These are phyloP conservation scores for Vigna angularis DNA, from an alignment of 306 rosid genomes.

Conservation along the genomic window DNA sequence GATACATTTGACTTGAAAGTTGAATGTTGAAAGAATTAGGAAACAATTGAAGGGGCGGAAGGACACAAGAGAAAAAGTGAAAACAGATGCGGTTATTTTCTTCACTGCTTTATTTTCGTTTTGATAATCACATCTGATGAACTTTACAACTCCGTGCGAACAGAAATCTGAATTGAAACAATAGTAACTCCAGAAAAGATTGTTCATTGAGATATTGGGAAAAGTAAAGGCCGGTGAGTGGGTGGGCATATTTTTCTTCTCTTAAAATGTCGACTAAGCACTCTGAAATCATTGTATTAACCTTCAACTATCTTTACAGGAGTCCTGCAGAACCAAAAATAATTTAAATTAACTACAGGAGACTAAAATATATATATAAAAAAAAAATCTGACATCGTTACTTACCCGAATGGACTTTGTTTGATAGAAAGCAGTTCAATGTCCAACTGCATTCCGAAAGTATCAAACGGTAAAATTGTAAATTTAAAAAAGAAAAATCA, in stretches of 20 bases:
- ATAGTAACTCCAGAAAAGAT: not conserved
- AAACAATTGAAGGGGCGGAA: not conserved
- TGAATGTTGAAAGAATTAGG: slow-evolving; percentile 12
- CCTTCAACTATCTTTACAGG: slow-evolving; percentile 89
- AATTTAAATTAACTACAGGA: slow-evolving; percentile 38
- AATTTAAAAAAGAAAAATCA: slow-evolving; percentile 16
- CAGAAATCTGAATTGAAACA: not conserved
- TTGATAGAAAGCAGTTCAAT: slow-evolving; percentile 88
- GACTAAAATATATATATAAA: not conserved
- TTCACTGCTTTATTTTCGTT: not conserved
- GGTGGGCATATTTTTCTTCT: slow-evolving; percentile 18
- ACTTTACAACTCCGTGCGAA: slow-evolving; percentile 1
- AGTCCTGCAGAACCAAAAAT: slow-evolving; percentile 63
- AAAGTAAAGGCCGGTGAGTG: not conserved
- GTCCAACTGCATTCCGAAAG: slow-evolving; percentile 70
- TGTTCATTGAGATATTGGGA: slow-evolving; percentile 14
- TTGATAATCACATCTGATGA: not conserved
- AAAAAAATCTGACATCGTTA: slow-evolving; percentile 17
- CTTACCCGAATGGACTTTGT: slow-evolving; percentile 96
- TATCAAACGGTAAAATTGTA: slow-evolving; percentile 42
- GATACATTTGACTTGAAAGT: slow-evolving; percentile 19
- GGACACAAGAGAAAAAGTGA: not conserved
- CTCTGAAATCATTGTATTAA: slow-evolving; percentile 44
- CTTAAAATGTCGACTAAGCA: slow-evolving; percentile 10
- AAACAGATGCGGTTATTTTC: slow-evolving; percentile 9